A percentile compares a stretch with the other conserved stretches of the same genome.
phyloP scores from a whole-genome alignment of 768 basidiomycete genomes.

The Lenzites betulinus region DNA sequence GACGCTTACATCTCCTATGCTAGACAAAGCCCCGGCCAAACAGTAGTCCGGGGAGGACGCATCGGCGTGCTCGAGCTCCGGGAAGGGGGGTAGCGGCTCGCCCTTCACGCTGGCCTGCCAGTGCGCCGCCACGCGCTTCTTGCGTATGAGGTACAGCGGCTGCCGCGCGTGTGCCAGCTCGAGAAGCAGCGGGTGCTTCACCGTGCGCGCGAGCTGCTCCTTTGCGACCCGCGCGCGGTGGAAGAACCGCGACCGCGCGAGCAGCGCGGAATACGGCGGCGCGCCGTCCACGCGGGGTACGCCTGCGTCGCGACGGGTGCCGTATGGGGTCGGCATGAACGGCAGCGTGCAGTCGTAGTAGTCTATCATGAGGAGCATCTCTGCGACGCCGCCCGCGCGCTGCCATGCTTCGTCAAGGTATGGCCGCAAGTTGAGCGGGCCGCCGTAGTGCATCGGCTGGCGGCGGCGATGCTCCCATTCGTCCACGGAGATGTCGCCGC shows the following conservation, averaged over 20 bases:
- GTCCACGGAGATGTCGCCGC: slow-evolving; percentile 47
- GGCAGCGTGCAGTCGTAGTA: slow-evolving; percentile 47
- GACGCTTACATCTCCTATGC: slow-evolving; percentile 27
- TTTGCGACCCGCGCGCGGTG: slow-evolving; percentile 43
- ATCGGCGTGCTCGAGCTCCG: not conserved
- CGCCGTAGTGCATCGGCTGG: slow-evolving; percentile 50
- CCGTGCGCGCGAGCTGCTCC: slow-evolving; percentile 35
- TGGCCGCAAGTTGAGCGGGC: slow-evolving; percentile 54
- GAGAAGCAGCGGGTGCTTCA: slow-evolving; percentile 48
- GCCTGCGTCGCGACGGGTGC: slow-evolving; percentile 28
- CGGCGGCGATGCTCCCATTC: slow-evolving; percentile 56
- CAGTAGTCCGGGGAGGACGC: slow-evolving; percentile 16
- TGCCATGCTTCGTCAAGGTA: slow-evolving; percentile 52
- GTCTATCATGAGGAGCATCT: slow-evolving; percentile 46
- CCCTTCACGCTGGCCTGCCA: slow-evolving; percentile 25
- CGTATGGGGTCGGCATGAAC: slow-evolving; percentile 44
- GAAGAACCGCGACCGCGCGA: slow-evolving; percentile 51
- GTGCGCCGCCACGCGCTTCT: slow-evolving; percentile 25
- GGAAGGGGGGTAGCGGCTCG: not conserved
- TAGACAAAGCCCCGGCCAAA: slow-evolving; percentile 27
- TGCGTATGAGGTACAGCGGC: slow-evolving; percentile 15
- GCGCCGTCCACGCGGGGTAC: slow-evolving; percentile 40
- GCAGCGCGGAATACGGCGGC: slow-evolving; percentile 44
- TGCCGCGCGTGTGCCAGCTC: slow-evolving; percentile 39
- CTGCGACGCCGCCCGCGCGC: slow-evolving; percentile 44